Conservation (phyloP, 2,329 filamentous ascomycete genomes). For the Trichoderma arundinaceum region DNA sequence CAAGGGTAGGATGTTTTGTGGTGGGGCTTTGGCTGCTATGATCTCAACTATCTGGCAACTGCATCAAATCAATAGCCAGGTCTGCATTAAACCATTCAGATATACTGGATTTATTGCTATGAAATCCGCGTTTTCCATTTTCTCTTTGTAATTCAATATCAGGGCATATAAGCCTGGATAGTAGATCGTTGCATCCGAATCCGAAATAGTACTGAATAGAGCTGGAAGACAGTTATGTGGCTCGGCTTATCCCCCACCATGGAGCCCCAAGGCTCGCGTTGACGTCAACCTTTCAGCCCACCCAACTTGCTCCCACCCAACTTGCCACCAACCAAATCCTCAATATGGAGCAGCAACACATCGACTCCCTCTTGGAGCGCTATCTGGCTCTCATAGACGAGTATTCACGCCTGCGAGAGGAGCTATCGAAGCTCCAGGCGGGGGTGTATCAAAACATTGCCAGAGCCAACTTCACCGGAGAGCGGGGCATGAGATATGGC, state of each 20-base stretch:
- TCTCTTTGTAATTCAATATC: no score
- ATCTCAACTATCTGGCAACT: no score
- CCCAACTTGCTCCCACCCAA: not conserved
- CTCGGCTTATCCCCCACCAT: slow-evolving; percentile 21
- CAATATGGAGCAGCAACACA: slow-evolving; percentile 43
- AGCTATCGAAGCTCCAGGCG: slow-evolving; percentile 60
- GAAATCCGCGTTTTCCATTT: no score
- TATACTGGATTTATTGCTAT: no score
- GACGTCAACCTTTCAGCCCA: slow-evolving; percentile 21
- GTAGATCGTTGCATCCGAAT: no score
- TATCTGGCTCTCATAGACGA: slow-evolving; percentile 71
- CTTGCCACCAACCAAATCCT: not conserved
- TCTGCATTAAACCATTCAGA: no score
- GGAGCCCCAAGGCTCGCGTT: not conserved
- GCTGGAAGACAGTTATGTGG: not conserved
- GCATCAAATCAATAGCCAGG: no score
- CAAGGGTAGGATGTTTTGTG: no score
- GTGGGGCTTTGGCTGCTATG: no score
- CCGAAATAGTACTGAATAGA: no score
- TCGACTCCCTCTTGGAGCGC: slow-evolving; percentile 68
- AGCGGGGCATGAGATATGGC: slow-evolving; percentile 68
- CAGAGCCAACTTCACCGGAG: slow-evolving; percentile 76
- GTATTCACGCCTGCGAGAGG: slow-evolving; percentile 65
- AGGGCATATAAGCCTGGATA: no score
- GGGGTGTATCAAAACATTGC: slow-evolving; percentile 66